Base-by-base conservation (phyloP, 768 basidiomycete species). In the Gautieria morchelliformis region DNA sequence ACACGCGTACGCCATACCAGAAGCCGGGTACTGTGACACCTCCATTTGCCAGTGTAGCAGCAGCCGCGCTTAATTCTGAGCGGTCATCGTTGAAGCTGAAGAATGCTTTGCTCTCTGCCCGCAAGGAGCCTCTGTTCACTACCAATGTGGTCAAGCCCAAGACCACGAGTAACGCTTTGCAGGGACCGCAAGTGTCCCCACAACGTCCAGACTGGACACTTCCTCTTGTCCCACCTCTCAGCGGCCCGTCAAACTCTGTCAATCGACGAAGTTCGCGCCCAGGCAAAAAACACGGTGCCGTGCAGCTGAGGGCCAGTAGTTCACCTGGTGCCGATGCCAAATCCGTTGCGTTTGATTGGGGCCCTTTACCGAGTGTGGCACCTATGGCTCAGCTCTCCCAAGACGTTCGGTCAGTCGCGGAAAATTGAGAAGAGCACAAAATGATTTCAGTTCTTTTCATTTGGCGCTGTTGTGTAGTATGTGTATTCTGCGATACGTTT, bases 31-130 rank as follows among this genome's bases (percentile, higher is more conserved):
- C 37, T 15, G 47, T 42, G 9, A 37, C 59, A 17, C 55, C 59
- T 30, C 37, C 41, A 6, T 42, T 89, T 40, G 89, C 88, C 0
- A 74, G 77, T 8, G 84, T 83, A 5, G 89, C 89, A 0, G 87
- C 89, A 0, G 87, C 87, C 1, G 89, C 91, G 22, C 73, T 93
- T 48, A 87, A 89, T 59, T 84, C 88, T 0, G 91, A 93, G 68
- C 76, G 86, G 32, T 80, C 85, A 6, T 85, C 85, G 1, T 78
- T 80, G 51, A 78, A 74, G 59, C 74, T 93, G 56, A 92, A 91
- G 69, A 74, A 74, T 5, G 84, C 84, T 0, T 73, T 93, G 9
- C 69, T 90, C 22, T 66, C 72, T 6, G 75, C 75, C 1, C 79
- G 89, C 35, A 76, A 75, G 56, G 76, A 82, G 59, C 89, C 90